A percentile compares a stretch with the other conserved stretches of the same genome.
Conservation (phyloP, 2,329 filamentous ascomycete species). For the Trichophyton rubrum region DNA sequence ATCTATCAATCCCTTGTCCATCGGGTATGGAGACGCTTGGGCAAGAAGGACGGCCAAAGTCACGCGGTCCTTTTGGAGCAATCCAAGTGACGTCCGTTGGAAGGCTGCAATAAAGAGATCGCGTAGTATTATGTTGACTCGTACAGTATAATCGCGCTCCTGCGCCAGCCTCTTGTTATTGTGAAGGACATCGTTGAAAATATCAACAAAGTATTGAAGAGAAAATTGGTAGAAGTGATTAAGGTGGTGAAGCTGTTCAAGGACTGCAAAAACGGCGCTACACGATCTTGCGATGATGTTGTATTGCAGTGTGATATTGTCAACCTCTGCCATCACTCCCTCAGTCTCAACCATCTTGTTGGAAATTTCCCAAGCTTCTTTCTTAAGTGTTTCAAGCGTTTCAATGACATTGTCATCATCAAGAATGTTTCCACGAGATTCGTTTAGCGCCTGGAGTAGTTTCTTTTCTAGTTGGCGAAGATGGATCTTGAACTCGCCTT, state of each 20-base stretch:
- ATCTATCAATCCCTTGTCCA: constrained; percentile 85
- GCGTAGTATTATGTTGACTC: constrained; percentile 79
- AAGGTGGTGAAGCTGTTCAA: constrained; percentile 94
- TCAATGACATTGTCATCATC: constrained; percentile 98
- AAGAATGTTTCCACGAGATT: constrained; percentile 92
- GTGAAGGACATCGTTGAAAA: constrained; percentile 85
- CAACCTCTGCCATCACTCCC: constrained; percentile 95
- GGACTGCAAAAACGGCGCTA: constrained; percentile 90
- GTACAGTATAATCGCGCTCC: constrained; percentile 61
- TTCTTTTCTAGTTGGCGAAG: constrained; percentile 90
- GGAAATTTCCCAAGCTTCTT: constrained; percentile 90
- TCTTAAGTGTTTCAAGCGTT: constrained; percentile 94
- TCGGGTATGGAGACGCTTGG: constrained; percentile 88
- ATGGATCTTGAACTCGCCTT: constrained; percentile 98
- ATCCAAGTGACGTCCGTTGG: constrained; percentile 80
- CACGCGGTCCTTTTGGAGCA: constrained; percentile 87
- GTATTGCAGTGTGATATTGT: constrained; percentile 90
- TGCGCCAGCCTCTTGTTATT: constrained; percentile 60
- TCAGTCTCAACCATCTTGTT: constrained; percentile 93
- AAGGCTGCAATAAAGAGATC: constrained; percentile 87
- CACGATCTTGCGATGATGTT: constrained; percentile 85
- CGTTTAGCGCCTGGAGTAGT: constrained; percentile 86
- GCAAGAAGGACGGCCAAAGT: constrained; percentile 90
- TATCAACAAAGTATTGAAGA: constrained; percentile 92
- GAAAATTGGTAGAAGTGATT: constrained; percentile 99